phyloP scores from a whole-genome alignment of 1,284 basidiomycete species.

The Puccinia horiana region DNA sequence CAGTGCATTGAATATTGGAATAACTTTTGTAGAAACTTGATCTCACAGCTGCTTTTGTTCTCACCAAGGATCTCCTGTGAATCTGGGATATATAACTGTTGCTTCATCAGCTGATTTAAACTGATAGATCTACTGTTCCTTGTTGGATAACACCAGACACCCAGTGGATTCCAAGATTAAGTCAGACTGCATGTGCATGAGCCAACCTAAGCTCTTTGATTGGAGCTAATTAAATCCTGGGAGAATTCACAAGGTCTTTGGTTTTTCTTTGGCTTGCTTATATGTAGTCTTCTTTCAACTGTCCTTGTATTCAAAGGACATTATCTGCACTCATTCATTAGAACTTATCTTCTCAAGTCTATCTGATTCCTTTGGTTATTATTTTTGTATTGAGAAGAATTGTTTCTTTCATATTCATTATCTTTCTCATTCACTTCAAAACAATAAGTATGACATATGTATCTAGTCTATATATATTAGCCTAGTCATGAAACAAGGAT shows the following conservation, averaged over 20 bases:
- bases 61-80: background rate
- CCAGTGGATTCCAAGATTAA: conserved; percentile 14
- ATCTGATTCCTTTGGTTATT: too few relatives aligned
- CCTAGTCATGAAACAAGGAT: background rate
- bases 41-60: conserved; percentile 1
- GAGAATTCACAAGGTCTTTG: background rate
- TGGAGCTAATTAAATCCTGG: background rate
- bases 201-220: background rate
- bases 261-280: conserved; percentile 5
- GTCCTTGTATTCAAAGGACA: too few relatives aligned
- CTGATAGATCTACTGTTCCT: background rate
- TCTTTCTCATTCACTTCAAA: too few relatives aligned
- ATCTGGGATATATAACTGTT: background rate
- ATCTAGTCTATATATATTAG: too few relatives aligned
- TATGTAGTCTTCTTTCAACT: too few relatives aligned
- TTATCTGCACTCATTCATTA: too few relatives aligned
- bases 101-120: background rate
- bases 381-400: too few relatives aligned
- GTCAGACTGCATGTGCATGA: conserved; percentile 10
- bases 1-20: conserved; percentile 10
- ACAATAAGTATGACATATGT: too few relatives aligned
- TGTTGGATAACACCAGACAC: background rate
- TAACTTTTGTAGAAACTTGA: background rate
- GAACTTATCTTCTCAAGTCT: too few relatives aligned
- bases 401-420: too few relatives aligned